These are phyloP conservation scores for California macrophylla DNA, from an alignment of 441 rosid genomes.

Conservation along the genomic window DNA sequence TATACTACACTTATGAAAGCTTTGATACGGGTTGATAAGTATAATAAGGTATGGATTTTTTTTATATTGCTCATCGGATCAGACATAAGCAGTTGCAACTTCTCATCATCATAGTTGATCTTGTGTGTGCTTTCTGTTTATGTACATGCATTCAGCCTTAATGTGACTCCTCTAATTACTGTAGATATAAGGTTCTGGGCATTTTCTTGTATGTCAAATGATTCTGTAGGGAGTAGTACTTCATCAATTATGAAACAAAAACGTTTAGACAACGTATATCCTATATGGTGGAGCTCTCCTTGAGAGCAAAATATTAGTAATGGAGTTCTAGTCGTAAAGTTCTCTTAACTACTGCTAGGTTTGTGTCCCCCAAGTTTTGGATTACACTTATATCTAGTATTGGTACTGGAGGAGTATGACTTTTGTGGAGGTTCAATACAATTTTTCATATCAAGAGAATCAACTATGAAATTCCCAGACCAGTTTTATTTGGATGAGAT, in stretches of 20 bases:
- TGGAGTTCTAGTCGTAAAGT: not conserved
- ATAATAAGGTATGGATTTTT: constrained; percentile 43
- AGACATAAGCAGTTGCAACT: not conserved
- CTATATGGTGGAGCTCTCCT: not conserved
- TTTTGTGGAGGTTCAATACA: not conserved
- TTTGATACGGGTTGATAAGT: constrained; percentile 79
- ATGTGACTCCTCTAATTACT: not conserved
- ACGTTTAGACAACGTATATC: not conserved
- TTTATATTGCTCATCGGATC: constrained; percentile 3
- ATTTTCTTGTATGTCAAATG: not conserved
- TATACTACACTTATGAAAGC: constrained; percentile 94
- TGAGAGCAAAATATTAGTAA: not conserved
- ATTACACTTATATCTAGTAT: not conserved
- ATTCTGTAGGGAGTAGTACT: not conserved
- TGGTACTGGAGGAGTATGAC: not conserved
- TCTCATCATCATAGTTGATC: not conserved
- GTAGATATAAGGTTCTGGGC: not conserved
- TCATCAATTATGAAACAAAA: not conserved
- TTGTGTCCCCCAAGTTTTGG: not conserved
- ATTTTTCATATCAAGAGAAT: not conserved
- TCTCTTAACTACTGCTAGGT: not conserved
- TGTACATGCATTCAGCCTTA: not conserved
- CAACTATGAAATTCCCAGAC: not conserved
- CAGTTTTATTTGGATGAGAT: not conserved
- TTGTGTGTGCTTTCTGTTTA: not conserved